Evolutionary conservation across 129 eudicot species (phyloP).

Genomic region (Lactuca saligna): DNA sequence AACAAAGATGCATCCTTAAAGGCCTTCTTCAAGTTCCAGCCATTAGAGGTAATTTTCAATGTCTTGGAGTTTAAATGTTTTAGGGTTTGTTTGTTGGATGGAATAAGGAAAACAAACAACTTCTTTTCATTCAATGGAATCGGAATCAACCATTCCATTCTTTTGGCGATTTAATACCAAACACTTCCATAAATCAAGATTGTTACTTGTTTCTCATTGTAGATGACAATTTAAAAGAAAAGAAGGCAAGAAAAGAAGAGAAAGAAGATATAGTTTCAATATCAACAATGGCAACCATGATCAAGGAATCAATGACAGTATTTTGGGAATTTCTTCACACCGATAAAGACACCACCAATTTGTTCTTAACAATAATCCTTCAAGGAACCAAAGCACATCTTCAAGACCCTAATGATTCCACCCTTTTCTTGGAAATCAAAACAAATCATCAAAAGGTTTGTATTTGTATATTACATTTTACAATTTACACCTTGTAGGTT

Average conservation of each 20-base stretch:
- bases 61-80: neutral
- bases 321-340: constrained; percentile 67
- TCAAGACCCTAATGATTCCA: constrained; percentile 47
- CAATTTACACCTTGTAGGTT: neutral
- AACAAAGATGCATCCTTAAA: constrained; percentile 45
- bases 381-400: constrained; percentile 41
- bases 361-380: constrained; percentile 35
- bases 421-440: constrained; percentile 47
- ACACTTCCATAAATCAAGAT: neutral
- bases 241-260: constrained; percentile 43
- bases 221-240: constrained; percentile 69
- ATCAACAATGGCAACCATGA: constrained; percentile 45
- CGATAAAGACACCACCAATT: constrained; percentile 53
- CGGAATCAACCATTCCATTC: neutral
- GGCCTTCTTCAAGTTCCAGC: constrained; percentile 81
- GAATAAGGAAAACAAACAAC: too few species aligned
- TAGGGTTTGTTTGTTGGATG: too few species aligned
- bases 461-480: neutral
- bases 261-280: constrained; percentile 52
- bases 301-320: constrained; percentile 66
- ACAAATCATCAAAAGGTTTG: constrained; percentile 70
- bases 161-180: neutral
- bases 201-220: constrained; percentile 18
- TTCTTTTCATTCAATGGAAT: neutral
- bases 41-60: constrained; percentile 53